These are phyloP conservation scores for Pneumocystis canis DNA, from an alignment of 1,139 yeast species.

Conservation along the genomic window DNA sequence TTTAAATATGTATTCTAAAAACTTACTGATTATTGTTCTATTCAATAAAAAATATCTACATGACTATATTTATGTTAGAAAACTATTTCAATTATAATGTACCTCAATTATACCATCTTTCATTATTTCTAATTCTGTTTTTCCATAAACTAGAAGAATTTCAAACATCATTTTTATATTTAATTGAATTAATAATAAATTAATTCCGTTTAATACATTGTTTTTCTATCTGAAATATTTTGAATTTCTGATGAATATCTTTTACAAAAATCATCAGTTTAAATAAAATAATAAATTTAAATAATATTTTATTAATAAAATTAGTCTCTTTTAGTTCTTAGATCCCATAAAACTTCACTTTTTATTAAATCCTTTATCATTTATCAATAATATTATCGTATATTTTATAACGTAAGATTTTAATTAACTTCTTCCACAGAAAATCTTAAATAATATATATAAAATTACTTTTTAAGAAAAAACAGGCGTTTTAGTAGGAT, in stretches of 20 bases:
- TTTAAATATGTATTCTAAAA: background rate
- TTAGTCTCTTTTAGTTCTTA: too few relatives aligned
- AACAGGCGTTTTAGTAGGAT: too few relatives aligned
- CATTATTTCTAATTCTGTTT: background rate
- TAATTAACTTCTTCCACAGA: too few relatives aligned
- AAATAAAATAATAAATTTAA: background rate
- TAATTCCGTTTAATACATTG: background rate
- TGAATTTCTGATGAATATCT: background rate
- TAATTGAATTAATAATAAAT: too few relatives aligned
- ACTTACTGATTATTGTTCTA: background rate
- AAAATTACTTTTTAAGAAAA: too few relatives aligned
- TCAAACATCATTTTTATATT: background rate
- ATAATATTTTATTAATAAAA: too few relatives aligned
- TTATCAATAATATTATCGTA: too few relatives aligned
- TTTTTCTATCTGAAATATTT: background rate
- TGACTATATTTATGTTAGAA: slow-evolving; percentile 1
- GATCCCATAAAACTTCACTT: too few relatives aligned
- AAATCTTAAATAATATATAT: too few relatives aligned
- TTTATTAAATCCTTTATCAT: too few relatives aligned
- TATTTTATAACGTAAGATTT: too few relatives aligned
- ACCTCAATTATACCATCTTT: background rate
- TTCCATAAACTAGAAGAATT: background rate
- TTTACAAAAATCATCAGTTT: background rate
- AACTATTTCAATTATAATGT: background rate
- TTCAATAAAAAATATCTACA: background rate